Evolutionary conservation across 805 yeast genomes (phyloP).

Genomic region (Ogataea pilisensis): DNA sequence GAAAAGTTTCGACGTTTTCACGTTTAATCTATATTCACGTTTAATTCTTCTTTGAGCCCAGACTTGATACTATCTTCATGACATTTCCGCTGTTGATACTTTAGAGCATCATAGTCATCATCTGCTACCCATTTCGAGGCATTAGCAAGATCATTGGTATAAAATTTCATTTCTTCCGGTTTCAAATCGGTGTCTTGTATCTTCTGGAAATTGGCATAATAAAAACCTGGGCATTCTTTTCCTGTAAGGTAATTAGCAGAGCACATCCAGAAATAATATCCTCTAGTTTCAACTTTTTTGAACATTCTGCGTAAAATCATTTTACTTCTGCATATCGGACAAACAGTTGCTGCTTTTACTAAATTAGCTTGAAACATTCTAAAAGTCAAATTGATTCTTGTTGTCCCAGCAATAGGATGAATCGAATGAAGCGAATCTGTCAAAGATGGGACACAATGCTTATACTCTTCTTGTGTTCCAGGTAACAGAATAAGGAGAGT

Average conservation of each 20-base stretch:
- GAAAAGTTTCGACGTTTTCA: no score
- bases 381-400: conserved; percentile 63
- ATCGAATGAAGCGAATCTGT: conserved; percentile 31
- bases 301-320: conserved; percentile 58
- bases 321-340: conserved; percentile 35
- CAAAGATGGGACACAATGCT: conserved; percentile 57
- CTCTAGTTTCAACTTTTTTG: conserved; percentile 42
- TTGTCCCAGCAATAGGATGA: conserved; percentile 46
- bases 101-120: conserved; percentile 31
- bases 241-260: conserved; percentile 39
- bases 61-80: not conserved
- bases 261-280: conserved; percentile 68
- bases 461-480: conserved; percentile 73
- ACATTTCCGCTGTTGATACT: not conserved
- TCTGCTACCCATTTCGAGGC: conserved; percentile 45
- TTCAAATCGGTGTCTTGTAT: conserved; percentile 11
- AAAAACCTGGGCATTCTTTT: conserved; percentile 44
- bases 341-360: conserved; percentile 36
- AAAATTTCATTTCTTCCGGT: conserved; percentile 2
- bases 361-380: conserved; percentile 46
- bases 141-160: conserved; percentile 30
- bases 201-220: conserved; percentile 45
- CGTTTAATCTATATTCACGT: no score
- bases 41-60: not conserved
- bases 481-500: conserved; percentile 69